Evolutionary conservation across 164 flowering plant genomes (phyloP), one percentile per base, ranked within the genome.

Genomic region (Umbilicus rupestris): DNA sequence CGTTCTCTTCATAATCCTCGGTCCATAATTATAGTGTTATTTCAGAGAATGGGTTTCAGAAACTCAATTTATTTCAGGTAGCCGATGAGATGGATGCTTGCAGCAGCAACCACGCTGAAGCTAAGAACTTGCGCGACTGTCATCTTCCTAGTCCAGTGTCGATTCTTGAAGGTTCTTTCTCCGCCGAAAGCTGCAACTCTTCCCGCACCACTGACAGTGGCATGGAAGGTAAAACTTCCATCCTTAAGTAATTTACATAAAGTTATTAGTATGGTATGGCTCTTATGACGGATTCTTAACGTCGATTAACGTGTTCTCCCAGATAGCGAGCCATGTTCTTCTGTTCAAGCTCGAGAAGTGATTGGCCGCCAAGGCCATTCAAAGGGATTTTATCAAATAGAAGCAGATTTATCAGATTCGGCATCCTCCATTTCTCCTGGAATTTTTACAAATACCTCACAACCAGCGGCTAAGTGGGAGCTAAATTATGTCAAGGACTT

Each of bases 121-220:
- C 78, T 24, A 72, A 66, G 59, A 73, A 75, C 39, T 74, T 75
- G 62, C 70, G 72, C 24, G 82, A 81, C 49, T 70, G 68, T 70
- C 78, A 76, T 44, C 77, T 79, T 74, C 96, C 88, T 2, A 88
- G 98, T 75, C 96, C 97, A 11, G 77, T 87, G 57, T 93, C 98
- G 58, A 76, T 83, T 72, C 89, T 94, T 70, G 96, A 87, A 64
- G 79, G 81, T 31, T 76, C 84, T 64, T 76, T 83, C 67, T 81
- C 85, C 8, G 72, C 76, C 70, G 97, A 87, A 70, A 89, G 96
- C 71, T 83, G 84, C 76, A 78, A 77, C 71, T 89, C 96, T 68
- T 81, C 88, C 8, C 87, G 86, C 46, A 84, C 83, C 68, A 73
- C 73, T 14, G 89, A 80, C 3, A 79, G 85, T 77, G 60, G 59